Conservation (phyloP, 495 filamentous ascomycete genomes). For the Paragyromitra xinjiangensis region DNA sequence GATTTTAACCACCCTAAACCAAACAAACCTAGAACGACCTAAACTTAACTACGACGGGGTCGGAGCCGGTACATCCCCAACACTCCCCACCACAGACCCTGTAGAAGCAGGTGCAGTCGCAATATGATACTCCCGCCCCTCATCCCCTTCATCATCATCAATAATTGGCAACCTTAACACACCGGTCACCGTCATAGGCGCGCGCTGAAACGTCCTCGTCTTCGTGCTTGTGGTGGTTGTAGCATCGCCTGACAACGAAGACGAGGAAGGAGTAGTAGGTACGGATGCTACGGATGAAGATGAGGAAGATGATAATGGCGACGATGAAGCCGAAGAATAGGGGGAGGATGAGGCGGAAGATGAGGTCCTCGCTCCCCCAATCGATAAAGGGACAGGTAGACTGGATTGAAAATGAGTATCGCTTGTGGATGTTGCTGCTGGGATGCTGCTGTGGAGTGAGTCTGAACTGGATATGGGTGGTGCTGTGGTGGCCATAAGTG, state of each 20-base stretch:
- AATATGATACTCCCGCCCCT: background rate
- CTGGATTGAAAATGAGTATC: background rate
- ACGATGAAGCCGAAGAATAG: constrained; percentile 25
- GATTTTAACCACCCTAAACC: background rate
- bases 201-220: constrained; percentile 29
- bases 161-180: constrained; percentile 6
- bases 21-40: background rate
- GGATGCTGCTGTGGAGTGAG: background rate
- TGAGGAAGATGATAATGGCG: constrained; percentile 22
- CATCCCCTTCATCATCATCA: constrained; percentile 13
- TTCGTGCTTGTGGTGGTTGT: constrained; percentile 26
- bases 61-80: background rate
- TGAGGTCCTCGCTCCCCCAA: constrained; percentile 27
- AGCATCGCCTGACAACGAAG: background rate
- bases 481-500: constrained; percentile 3
- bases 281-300: constrained; percentile 22
- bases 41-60: background rate
- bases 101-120: background rate
- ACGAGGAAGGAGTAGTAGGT: background rate
- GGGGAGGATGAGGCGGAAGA: constrained; percentile 34
- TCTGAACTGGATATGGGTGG: background rate
- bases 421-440: background rate
- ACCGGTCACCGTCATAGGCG: constrained; percentile 16
- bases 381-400: constrained; percentile 33
- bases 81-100: background rate